Conservation (phyloP, 371 early-diverging fungal species). For the Lichtheimia ornata region DNA sequence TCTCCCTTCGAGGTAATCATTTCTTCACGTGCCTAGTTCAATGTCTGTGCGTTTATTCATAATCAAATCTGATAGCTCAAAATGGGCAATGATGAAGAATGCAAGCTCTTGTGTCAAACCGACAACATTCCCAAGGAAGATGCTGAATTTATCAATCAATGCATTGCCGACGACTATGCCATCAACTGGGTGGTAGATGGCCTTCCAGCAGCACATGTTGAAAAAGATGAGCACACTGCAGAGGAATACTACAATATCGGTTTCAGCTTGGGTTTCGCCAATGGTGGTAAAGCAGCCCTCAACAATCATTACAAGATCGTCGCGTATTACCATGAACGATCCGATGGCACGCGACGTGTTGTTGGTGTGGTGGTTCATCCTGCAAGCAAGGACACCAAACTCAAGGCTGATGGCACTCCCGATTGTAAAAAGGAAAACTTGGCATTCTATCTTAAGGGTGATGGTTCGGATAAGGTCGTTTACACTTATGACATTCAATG, state of each 20-base stretch:
- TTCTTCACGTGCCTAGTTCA: no score
- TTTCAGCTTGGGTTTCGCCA: slow-evolving; percentile 63
- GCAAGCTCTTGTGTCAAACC: slow-evolving; percentile 70
- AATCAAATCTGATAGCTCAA: slow-evolving; percentile 12
- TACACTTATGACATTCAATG: slow-evolving; percentile 88
- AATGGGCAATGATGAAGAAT: slow-evolving; percentile 36
- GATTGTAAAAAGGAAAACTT: slow-evolving; percentile 38
- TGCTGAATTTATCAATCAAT: slow-evolving; percentile 82
- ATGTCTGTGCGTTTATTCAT: no score
- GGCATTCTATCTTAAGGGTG: slow-evolving; percentile 54
- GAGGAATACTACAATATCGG: slow-evolving; percentile 76
- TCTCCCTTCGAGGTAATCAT: slow-evolving; percentile 76
- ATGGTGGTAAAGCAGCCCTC: slow-evolving; percentile 5
- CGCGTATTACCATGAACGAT: slow-evolving; percentile 72
- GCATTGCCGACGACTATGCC: slow-evolving; percentile 81
- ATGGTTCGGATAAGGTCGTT: slow-evolving; percentile 45
- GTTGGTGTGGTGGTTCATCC: slow-evolving; percentile 83
- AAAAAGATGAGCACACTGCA: slow-evolving; percentile 57
- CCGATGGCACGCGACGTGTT: slow-evolving; percentile 62
- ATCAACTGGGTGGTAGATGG: slow-evolving; percentile 90
- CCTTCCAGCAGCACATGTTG: slow-evolving; percentile 80
- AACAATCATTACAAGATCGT: slow-evolving; percentile 63
- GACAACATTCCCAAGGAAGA: slow-evolving; percentile 65
- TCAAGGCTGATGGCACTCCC: slow-evolving; percentile 33
- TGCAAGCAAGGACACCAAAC: slow-evolving; percentile 43